Conservation (phyloP, 2,329 filamentous ascomycete species). For the Penicillium sp. region DNA sequence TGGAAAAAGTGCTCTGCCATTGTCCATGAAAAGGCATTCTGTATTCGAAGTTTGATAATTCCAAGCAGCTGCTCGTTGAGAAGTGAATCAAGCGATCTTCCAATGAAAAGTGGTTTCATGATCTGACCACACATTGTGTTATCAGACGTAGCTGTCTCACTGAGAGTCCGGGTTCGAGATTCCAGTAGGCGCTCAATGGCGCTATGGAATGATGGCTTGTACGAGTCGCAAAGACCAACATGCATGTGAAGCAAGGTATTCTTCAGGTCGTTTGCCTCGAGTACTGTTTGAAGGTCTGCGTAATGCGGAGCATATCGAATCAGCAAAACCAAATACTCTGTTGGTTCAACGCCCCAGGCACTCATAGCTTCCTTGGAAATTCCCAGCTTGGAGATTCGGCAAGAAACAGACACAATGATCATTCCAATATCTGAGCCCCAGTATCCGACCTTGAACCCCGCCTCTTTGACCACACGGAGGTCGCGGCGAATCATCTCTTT, state of each 20-base stretch:
- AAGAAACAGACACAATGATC: conserved; percentile 62
- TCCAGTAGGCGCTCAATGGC: conserved; percentile 51
- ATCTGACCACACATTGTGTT: not conserved
- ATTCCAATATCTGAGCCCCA: conserved; percentile 52
- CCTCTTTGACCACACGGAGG: conserved; percentile 56
- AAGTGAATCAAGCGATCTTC: conserved; percentile 64
- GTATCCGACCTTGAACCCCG: conserved; percentile 68
- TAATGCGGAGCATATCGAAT: conserved; percentile 64
- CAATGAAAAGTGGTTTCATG: conserved; percentile 64
- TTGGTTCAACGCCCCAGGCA: conserved; percentile 67
- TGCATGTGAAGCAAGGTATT: conserved; percentile 54
- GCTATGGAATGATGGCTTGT: conserved; percentile 63
- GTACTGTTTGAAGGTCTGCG: conserved; percentile 53
- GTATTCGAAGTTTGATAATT: conserved; percentile 58
- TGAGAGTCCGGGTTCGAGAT: not conserved
- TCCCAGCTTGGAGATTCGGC: conserved; percentile 64
- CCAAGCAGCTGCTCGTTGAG: conserved; percentile 62
- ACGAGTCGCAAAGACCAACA: conserved; percentile 65
- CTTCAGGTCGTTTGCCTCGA: conserved; percentile 37
- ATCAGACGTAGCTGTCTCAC: not conserved
- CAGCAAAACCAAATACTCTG: conserved; percentile 70
- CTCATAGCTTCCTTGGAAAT: conserved; percentile 70
- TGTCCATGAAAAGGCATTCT: conserved; percentile 59
- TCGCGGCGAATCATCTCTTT: conserved; percentile 54
- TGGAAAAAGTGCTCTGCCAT: conserved; percentile 60